Evolutionary conservation across 2,329 filamentous ascomycete species (phyloP).

Genomic region (Blastomyces silverae): DNA sequence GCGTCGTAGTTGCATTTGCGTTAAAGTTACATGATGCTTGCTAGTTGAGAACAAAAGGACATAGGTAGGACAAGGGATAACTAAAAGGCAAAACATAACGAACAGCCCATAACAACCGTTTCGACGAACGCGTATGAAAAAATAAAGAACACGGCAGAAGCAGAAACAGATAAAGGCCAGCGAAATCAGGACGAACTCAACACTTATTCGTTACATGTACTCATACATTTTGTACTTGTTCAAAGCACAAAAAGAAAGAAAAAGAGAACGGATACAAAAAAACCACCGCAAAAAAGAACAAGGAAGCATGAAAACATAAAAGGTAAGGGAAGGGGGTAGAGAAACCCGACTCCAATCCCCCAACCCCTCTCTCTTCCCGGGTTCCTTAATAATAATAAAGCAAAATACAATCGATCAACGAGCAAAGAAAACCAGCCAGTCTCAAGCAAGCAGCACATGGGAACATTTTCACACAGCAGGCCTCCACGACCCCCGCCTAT

Average conservation of each 20-base stretch:
- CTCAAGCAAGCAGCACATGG: background rate
- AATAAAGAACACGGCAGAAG: background rate
- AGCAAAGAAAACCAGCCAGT: background rate
- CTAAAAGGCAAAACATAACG: no score
- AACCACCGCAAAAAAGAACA: no score
- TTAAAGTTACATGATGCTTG: background rate
- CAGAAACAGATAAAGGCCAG: no score
- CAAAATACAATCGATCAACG: background rate
- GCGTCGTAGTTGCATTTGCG: background rate
- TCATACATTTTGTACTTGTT: background rate
- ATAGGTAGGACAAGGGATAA: background rate
- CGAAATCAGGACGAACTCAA: background rate
- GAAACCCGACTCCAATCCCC: no score
- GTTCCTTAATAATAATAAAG: no score
- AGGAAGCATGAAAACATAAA: no score
- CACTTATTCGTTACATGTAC: background rate
- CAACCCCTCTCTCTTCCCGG: no score
- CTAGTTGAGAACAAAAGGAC: background rate
- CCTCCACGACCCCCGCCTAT: slow-evolving; percentile 19
- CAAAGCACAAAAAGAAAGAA: background rate
- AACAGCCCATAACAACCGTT: no score
- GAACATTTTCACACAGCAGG: background rate
- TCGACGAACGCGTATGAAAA: no score
- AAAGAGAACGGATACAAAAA: background rate
- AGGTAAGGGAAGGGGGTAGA: no score